phyloP scores from a whole-genome alignment of 2,329 filamentous ascomycete genomes.

The Cercospora sesami region DNA sequence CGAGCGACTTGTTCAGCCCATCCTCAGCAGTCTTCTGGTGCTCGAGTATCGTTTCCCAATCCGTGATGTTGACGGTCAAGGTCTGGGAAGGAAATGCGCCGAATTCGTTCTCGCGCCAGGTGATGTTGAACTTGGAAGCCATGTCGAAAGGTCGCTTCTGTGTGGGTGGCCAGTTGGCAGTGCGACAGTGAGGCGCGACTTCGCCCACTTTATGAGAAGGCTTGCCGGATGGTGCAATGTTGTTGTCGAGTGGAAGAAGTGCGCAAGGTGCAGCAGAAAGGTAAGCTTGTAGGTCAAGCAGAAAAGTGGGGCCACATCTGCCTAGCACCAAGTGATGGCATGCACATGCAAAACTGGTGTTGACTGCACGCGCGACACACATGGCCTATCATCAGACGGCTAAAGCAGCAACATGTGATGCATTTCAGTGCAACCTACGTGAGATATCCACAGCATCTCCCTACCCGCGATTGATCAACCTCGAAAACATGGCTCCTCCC shows the following conservation, averaged over 20 bases:
- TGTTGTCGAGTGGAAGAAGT: background rate
- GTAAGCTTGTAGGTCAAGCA: background rate
- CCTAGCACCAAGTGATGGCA: background rate
- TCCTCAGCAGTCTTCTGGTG: background rate
- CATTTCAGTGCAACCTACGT: background rate
- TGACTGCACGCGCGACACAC: too few species aligned
- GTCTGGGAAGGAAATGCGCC: background rate
- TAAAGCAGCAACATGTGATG: background rate
- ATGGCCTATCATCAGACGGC: background rate
- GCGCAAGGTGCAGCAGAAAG: background rate
- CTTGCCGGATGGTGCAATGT: background rate
- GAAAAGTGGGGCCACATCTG: too few species aligned
- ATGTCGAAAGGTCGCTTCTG: background rate
- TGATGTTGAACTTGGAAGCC: background rate
- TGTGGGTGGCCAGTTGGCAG: background rate
- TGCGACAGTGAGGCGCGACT: too few species aligned
- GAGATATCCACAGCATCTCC: background rate
- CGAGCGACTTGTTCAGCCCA: background rate
- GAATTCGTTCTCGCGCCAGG: background rate
- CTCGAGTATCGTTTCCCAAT: background rate
- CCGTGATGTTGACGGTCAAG: background rate
- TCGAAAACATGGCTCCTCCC: constrained; percentile 19
- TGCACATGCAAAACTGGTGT: too few species aligned
- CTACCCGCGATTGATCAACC: constrained; percentile 19
- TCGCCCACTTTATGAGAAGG: background rate